Evolutionary conservation across 2,329 filamentous ascomycete genomes (phyloP), one percentile per base, ranked within the genome.

Genomic region (Pseudogymnoascus sp.): DNA sequence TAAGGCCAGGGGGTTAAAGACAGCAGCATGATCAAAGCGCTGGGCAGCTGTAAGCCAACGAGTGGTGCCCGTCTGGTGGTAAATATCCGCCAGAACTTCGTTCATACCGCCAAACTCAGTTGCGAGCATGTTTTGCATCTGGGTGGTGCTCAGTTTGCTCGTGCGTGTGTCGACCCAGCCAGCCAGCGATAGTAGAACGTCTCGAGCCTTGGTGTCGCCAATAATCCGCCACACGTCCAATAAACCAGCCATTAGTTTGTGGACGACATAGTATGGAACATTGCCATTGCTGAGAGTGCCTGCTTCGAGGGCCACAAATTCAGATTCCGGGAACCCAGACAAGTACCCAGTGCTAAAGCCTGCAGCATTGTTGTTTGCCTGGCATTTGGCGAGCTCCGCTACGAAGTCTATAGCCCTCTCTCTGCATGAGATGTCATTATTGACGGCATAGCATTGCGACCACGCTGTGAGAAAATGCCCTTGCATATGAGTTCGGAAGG

Each of bases 41-140:
- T 77, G 73, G 1, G 80, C 80, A 0, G 74, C 75, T 1, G 73
- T 73, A 4, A 83, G 73, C 79, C 80, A 83, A 5, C 72, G 72
- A 34, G 74, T 67, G 62, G 82, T 75, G 1, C 76, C 76, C 0
- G 78, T 81, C 62, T 78, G 75, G 37, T 76, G 76, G 66, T 78
- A 80, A 9, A 83, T 70, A 40, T 80, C 76, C 0, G 80, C 75
- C 5, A 83, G 67, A 3, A 82, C 74, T 23, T 82, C 81, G 66
- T 80, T 81, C 79, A 83, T 83, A 34, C 80, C 81, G 7, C 81
- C 81, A 42, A 79, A 82, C 66, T 83, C 81, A 0, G 79, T 82
- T 4, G 74, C 68, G 65, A 83, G 66, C 69, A 82, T 74, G 2
- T 62, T 68, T 61, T 83, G 81, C 80, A 82, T 81, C 67, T 80